Evolutionary conservation across 768 basidiomycete genomes (phyloP).

Genomic region (Ephemerocybe angulata): DNA sequence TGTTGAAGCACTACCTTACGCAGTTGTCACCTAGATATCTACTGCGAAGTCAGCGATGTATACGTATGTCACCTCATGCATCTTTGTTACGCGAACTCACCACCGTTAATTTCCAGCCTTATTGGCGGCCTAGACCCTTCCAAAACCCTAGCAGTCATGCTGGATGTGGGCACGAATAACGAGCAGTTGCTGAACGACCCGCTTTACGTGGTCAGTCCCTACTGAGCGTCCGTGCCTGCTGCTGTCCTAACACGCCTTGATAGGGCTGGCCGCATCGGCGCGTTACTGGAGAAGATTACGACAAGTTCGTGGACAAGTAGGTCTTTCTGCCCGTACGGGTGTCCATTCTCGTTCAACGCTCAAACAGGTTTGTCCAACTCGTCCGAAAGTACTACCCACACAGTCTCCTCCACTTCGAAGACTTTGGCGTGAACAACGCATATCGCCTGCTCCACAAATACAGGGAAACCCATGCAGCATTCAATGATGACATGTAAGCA

Average conservation of each 20-base stretch:
- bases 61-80: constrained; percentile 39
- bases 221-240: background rate
- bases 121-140: constrained; percentile 66
- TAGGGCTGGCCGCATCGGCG: constrained; percentile 75
- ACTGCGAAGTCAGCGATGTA: constrained; percentile 78
- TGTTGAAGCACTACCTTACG: background rate
- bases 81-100: background rate
- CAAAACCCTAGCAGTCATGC: constrained; percentile 52
- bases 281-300: constrained; percentile 69
- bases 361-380: constrained; percentile 64
- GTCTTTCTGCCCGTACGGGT: constrained; percentile 8
- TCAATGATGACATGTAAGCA: constrained; percentile 82
- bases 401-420: constrained; percentile 77
- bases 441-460: constrained; percentile 63
- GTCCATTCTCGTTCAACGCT: background rate
- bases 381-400: constrained; percentile 68
- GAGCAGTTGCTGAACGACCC: constrained; percentile 55
- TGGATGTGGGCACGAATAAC: constrained; percentile 81
- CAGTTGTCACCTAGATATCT: constrained; percentile 47
- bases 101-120: constrained; percentile 33
- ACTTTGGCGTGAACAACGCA: constrained; percentile 79
- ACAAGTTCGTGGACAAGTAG: constrained; percentile 73
- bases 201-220: constrained; percentile 59
- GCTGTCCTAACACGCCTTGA: background rate
- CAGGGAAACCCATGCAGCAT: constrained; percentile 58